Evolutionary conservation across 2,329 filamentous ascomycete species (phyloP).

Genomic region (Colletotrichum godetiae): DNA sequence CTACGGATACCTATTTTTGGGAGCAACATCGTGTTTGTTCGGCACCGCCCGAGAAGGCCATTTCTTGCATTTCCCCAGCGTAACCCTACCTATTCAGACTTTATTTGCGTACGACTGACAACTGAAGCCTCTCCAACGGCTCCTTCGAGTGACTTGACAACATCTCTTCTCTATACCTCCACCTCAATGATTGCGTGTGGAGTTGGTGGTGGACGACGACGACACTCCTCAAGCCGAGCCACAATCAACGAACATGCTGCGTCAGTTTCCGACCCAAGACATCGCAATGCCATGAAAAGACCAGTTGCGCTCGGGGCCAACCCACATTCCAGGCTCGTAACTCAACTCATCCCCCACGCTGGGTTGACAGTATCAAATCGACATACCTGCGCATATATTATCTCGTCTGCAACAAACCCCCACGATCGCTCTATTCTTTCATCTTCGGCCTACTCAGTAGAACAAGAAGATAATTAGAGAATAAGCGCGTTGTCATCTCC

Average conservation of each 20-base stretch:
- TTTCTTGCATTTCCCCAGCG: background rate
- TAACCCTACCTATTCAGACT: background rate
- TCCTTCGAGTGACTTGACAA: background rate
- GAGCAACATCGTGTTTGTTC: background rate
- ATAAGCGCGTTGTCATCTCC: background rate
- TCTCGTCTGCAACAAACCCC: background rate
- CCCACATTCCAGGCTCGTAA: background rate
- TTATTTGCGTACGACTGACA: background rate
- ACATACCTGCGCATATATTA: background rate
- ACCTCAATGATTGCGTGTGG: background rate
- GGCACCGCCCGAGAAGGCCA: background rate
- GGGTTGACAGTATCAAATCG: background rate
- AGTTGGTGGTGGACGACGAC: background rate
- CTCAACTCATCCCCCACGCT: background rate
- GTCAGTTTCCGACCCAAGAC: background rate
- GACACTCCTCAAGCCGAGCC: slow-evolving; percentile 4
- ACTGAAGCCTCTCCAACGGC: background rate
- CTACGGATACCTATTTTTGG: background rate
- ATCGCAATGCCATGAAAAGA: background rate
- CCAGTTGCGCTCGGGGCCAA: background rate
- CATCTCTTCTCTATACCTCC: background rate
- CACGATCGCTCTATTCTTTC: background rate
- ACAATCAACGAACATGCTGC: background rate
- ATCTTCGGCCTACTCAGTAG: background rate
- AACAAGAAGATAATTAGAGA: background rate